Percentiles rank a stretch among this genome's conserved stretches.
phyloP scores from a whole-genome alignment of 257 asterid species.

The Anisodus tanguticus region DNA sequence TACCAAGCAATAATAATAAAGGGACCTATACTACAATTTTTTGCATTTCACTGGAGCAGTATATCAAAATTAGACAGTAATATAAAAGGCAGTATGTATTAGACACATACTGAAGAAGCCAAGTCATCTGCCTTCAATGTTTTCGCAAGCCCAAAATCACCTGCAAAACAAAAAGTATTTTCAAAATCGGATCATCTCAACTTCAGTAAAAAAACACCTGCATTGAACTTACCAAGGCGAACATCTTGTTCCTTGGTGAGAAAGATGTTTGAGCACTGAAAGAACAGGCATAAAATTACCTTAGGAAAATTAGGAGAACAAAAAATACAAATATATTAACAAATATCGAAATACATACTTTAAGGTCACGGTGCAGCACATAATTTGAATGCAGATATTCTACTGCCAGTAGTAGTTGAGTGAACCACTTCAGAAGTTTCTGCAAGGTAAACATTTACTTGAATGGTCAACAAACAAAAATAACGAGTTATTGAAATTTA shows the following conservation, averaged over 20 bases:
- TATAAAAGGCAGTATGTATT: conserved; percentile 21
- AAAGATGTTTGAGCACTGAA: conserved; percentile 97
- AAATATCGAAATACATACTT: conserved; percentile 49
- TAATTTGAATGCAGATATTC: conserved; percentile 94
- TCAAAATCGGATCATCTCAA: conserved; percentile 16
- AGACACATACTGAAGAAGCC: conserved; percentile 92
- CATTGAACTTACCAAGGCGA: conserved; percentile 76
- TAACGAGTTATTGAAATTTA: not conserved
- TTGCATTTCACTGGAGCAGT: not conserved
- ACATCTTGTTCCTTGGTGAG: conserved; percentile 96
- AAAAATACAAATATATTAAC: conserved; percentile 30
- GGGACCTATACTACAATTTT: not conserved
- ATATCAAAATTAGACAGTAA: not conserved
- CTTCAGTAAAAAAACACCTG: conserved; percentile 27
- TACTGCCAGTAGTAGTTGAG: conserved; percentile 90
- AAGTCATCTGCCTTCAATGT: conserved; percentile 98
- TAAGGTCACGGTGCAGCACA: conserved; percentile 96
- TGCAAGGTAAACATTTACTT: conserved; percentile 45
- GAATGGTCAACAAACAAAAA: conserved; percentile 29
- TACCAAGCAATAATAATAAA: not conserved
- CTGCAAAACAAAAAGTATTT: conserved; percentile 47
- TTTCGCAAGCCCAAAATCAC: conserved; percentile 99
- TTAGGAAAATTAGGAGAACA: conserved; percentile 28
- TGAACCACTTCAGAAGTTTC: conserved; percentile 94
- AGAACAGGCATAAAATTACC: conserved; percentile 40